Conservation (phyloP, 106 monocot genomes). For the Narthecium ossifragum region DNA sequence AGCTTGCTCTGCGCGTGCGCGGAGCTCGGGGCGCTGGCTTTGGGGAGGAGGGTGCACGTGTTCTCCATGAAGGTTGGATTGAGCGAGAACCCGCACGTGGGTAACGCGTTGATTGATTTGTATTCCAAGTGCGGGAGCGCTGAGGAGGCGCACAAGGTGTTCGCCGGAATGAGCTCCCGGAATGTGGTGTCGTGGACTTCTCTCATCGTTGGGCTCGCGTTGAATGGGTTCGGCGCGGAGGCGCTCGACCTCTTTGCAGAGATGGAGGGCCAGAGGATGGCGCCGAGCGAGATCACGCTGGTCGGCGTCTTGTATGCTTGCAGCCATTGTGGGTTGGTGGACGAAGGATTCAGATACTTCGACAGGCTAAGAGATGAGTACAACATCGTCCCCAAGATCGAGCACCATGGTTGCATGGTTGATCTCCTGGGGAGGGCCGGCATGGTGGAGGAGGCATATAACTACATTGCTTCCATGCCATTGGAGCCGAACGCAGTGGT, state of each 20-base stretch:
- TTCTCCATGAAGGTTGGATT: conserved; percentile 46
- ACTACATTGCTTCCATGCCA: conserved; percentile 56
- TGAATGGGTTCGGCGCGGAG: conserved; percentile 53
- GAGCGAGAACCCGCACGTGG: conserved; percentile 41
- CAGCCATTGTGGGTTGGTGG: conserved; percentile 79
- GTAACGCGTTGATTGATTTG: conserved; percentile 70
- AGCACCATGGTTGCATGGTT: conserved; percentile 88
- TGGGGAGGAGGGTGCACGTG: conserved; percentile 56
- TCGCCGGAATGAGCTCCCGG: conserved; percentile 56
- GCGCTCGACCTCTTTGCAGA: conserved; percentile 42
- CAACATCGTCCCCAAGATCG: conserved; percentile 51
- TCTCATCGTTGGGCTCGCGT: conserved; percentile 51
- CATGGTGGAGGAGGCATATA: conserved; percentile 48
- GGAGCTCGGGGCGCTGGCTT: conserved; percentile 57
- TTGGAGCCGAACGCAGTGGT: conserved; percentile 61
- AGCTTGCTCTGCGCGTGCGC: conserved; percentile 71
- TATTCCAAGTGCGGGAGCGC: conserved; percentile 73
- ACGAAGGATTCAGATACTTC: conserved; percentile 59
- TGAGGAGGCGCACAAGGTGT: conserved; percentile 40
- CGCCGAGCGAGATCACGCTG: conserved; percentile 71
- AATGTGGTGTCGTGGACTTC: conserved; percentile 55
- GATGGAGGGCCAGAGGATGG: conserved; percentile 56
- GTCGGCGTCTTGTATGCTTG: conserved; percentile 80
- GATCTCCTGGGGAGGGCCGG: conserved; percentile 81
- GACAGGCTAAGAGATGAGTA: conserved; percentile 44